Conservation (phyloP, 1,284 basidiomycete genomes). For the Peniophora sp. region DNA sequence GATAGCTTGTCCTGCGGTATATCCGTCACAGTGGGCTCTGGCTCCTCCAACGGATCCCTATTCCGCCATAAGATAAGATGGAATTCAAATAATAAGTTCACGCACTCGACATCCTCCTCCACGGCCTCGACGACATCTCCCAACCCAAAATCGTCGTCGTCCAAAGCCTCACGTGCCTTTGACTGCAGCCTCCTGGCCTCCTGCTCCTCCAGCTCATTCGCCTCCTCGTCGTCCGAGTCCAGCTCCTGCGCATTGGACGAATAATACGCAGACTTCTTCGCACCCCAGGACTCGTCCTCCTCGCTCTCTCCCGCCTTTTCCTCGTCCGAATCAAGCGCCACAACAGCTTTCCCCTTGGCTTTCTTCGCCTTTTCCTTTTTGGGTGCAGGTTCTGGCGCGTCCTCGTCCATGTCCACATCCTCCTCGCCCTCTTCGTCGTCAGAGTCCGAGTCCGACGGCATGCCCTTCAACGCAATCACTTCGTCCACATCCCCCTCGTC, state of each 20-base stretch:
- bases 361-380: slow-evolving; percentile 23
- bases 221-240: slow-evolving; percentile 82
- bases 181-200: slow-evolving; percentile 80
- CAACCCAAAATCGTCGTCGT: slow-evolving; percentile 81
- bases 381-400: slow-evolving; percentile 28
- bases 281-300: slow-evolving; percentile 73
- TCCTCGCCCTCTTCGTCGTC: slow-evolving; percentile 35
- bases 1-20: slow-evolving; percentile 54
- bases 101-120: slow-evolving; percentile 33
- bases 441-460: slow-evolving; percentile 38
- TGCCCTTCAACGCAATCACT: slow-evolving; percentile 59
- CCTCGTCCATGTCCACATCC: slow-evolving; percentile 33
- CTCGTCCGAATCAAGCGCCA: slow-evolving; percentile 13
- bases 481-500: slow-evolving; percentile 57
- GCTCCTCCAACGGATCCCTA: slow-evolving; percentile 29
- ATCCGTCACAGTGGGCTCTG: slow-evolving; percentile 17
- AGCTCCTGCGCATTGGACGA: slow-evolving; percentile 74
- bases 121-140: slow-evolving; percentile 49
- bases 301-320: slow-evolving; percentile 44
- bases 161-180: slow-evolving; percentile 67
- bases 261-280: slow-evolving; percentile 73
- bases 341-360: slow-evolving; percentile 6
- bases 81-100: slow-evolving; percentile 10
- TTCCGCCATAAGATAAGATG: slow-evolving; percentile 2
- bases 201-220: slow-evolving; percentile 79